Base-by-base conservation (phyloP, 441 rosid genomes). In the Manihot esculenta region DNA sequence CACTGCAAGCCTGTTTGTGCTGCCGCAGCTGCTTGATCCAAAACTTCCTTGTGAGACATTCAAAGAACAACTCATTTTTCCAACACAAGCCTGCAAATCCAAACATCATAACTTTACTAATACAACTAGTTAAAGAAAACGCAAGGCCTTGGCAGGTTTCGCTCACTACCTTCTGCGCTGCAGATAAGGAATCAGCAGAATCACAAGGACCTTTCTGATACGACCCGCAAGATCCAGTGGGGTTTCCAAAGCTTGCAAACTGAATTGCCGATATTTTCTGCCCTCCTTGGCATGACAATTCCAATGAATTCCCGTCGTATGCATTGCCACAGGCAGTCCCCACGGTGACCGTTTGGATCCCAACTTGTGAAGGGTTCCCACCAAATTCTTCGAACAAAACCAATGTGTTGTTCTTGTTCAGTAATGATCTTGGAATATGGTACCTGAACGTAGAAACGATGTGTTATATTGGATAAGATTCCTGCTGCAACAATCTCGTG, bases 331-430 rank as follows among this genome's bases (percentile, higher is more conserved):
- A 90, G 9, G 86, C 86, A 27, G 81, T 85, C 63, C 80, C 93
- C 10, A 83, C 78, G 44, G 86, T 87, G 67, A 89, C 77, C 66
- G 85, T 84, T 20, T 89, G 94, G 81, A 90, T 72, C 10, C 84
- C 71, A 74, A 92, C 86, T 10, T 85, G 85, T 26, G 86, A 85
- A 0, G 97, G 97, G 50, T 89, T 82, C 24, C 97, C 96, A 24
- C 97, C 97, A 85, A 85, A 84, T 76, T 92, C 96, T 72, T 92
- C 97, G 59, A 89, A 88, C 69, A 89, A 87, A 66, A 92, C 90
- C 79, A 92, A 64, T 55, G 87, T 77, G 76, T 89, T n/a, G 65
- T 85, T 85, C 0, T 58, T 57, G 89, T 80, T 80, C 56, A 92
- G 84, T 90, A 93, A 92, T 0, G 92, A 88, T 41, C 80, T 80